Evolutionary conservation across 2,329 filamentous ascomycete species (phyloP), one percentile per base, ranked within the genome.

Genomic region (Beauveria bassiana): DNA sequence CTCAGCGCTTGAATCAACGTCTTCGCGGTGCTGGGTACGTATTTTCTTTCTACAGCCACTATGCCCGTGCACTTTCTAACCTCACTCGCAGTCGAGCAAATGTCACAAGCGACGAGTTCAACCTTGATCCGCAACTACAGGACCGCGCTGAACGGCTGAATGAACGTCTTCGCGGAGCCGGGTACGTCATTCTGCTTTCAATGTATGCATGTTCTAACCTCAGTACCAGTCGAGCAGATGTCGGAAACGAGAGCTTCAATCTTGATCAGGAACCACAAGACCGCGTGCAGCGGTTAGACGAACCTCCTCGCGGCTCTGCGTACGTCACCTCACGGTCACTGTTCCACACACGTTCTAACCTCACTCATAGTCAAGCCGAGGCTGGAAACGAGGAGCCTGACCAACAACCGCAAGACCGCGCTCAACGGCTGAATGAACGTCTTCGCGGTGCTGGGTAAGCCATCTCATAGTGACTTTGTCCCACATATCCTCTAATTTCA

Each of bases 261-360:
- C 34, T 45, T 31, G 18, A 28, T 40, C 31, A 38, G 34, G 22
- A 34, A 38, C 34, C 34, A 42, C 24, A 54, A 56, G 53, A 40
- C 42, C 53, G 40, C 53, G 28, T 28, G 5, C 14, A n/a, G 12
- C 83, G 84, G 69, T 80, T 87, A 75, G 82, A 84, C 64, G 79
- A 86, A 74, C 84, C 85, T 69, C 81, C 87, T 70, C 84, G 85
- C 64, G 85, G 85, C 64, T 84, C 85, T 46, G 82, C 83, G 84
- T 86, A 77, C 66, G 81, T 71, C 20, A 50, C 14, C 26, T 57
- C 42, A 14, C 8, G 5, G n/a, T 18, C 42, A 3, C 45, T 38
- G 12, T 43, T 14, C n/a, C 16, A 31, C 26, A 22, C 22, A 18
- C 4, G 6, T 18, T 31, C 57, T 63, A 63, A 55, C 65, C 66